A percentile compares a stretch with the other conserved stretches of the same genome.
Conservation (phyloP, 208 protist species). For the Trypanosomatidae sp. region DNA sequence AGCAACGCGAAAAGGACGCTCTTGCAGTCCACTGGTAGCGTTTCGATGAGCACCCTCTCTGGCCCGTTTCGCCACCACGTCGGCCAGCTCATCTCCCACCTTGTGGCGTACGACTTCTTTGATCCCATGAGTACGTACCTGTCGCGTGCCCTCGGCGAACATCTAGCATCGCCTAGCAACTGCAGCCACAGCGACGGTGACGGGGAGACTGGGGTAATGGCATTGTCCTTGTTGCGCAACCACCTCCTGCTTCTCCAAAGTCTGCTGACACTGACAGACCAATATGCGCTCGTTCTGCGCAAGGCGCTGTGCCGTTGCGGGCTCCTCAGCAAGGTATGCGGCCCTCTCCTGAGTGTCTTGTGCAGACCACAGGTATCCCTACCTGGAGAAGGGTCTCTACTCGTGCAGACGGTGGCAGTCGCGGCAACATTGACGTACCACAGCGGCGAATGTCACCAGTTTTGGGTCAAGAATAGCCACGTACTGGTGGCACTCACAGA, state of each 20-base stretch:
- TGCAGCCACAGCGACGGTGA: background rate
- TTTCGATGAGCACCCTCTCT: constrained; percentile 18
- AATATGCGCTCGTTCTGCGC: constrained; percentile 11
- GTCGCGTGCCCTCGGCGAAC: background rate
- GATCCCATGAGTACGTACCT: constrained; percentile 14
- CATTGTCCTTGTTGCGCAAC: background rate
- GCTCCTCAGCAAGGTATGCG: constrained; percentile 10
- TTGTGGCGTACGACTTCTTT: constrained; percentile 22
- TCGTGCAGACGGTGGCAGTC: constrained; percentile 10
- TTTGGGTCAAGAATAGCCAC: constrained; percentile 7
- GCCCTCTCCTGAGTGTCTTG: constrained; percentile 1
- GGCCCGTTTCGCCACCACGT: constrained; percentile 29
- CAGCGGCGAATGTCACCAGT: constrained; percentile 7
- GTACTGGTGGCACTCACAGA: constrained; percentile 3
- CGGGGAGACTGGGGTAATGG: background rate
- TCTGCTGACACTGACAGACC: constrained; percentile 21
- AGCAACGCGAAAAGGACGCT: constrained; percentile 7
- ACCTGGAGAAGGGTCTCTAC: constrained; percentile 1
- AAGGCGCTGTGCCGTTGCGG: constrained; percentile 3
- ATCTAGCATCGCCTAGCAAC: background rate
- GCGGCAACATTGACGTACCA: constrained; percentile 18
- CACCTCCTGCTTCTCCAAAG: constrained; percentile 21
- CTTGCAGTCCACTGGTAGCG: constrained; percentile 3
- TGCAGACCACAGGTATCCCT: background rate
- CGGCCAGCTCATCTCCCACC: constrained; percentile 19